Evolutionary conservation across 169 alveolate genomes (phyloP).

Genomic region (Pseudocohnilembus persalinus): DNA sequence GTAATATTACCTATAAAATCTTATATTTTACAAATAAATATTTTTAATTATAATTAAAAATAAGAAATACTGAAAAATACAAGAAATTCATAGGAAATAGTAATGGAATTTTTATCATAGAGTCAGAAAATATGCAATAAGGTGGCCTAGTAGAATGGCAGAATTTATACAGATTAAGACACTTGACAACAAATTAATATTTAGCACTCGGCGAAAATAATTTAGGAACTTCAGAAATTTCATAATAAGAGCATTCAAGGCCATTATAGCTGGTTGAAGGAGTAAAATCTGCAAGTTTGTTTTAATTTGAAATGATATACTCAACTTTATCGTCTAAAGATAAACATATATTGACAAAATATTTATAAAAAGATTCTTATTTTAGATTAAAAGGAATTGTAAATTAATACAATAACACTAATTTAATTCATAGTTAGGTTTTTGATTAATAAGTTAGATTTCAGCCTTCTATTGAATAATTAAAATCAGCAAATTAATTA

Average conservation of each 20-base stretch:
- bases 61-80: constrained; percentile 22
- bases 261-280: background rate
- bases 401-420: background rate
- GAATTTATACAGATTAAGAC: constrained; percentile 29
- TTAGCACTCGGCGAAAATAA: background rate
- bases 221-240: constrained; percentile 8
- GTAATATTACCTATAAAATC: background rate
- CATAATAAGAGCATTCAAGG: background rate
- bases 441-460: no score
- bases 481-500: no score
- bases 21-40: background rate
- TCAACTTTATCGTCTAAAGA: constrained; percentile 32
- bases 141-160: constrained; percentile 51
- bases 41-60: no score
- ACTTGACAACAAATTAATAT: constrained; percentile 35
- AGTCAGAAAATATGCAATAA: constrained; percentile 30
- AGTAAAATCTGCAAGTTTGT: constrained; percentile 15
- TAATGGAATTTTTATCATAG: constrained; percentile 40
- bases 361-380: constrained; percentile 33
- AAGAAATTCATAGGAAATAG: constrained; percentile 47
- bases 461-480: no score
- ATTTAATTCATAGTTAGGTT: no score
- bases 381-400: constrained; percentile 27
- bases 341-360: background rate
- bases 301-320: constrained; percentile 34